Evolutionary conservation across 1,284 basidiomycete species (phyloP), one percentile per base, ranked within the genome.

Genomic region (Sparassis latifolia): DNA sequence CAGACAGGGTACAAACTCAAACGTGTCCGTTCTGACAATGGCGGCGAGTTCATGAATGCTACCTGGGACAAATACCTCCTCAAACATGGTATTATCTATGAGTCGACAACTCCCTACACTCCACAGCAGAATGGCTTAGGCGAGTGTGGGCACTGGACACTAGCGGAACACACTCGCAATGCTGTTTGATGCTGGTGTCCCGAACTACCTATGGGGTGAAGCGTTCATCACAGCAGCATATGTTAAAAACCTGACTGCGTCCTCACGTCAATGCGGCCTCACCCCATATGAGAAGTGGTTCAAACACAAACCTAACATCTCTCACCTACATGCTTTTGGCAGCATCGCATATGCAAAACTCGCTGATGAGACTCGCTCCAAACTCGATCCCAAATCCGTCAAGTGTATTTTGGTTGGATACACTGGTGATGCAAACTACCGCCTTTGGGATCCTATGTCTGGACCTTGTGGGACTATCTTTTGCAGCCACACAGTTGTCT

Each of bases 51-150:
- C 40, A 28, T 52, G 10, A 44, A 38, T 2, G 44, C 37, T 1
- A 45, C 35, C 7, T 52, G 45, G 44, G 12, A 20, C 3, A 38
- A 10, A 27, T 41, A 48, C 32, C 30, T 47, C 3, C 9, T 31
- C 7, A 4, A 37, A 3, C 10, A 52, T 32, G 49, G 52, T 6
- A 52, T 47, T 1, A 20, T 39, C 2, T 33, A 32, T 27, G 6
- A 44, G 30, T 45, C 42, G 5, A 54, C 50, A 2, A 44, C 44
- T 5, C 50, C 41, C 28, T 51, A 72, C 53, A 69, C 70, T 37
- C 62, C 68, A 0, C 57, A 59, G 4, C 68, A 71, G 44, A 72
- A 72, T 48, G 68, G 71, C 9, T 61, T 70, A 40, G 67, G 70
- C 0, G 71, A 75, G 53, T 56, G 66, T 2, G 54, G 66, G 10